Conservation (phyloP, 768 basidiomycete genomes). For the Termitomyces sp. region DNA sequence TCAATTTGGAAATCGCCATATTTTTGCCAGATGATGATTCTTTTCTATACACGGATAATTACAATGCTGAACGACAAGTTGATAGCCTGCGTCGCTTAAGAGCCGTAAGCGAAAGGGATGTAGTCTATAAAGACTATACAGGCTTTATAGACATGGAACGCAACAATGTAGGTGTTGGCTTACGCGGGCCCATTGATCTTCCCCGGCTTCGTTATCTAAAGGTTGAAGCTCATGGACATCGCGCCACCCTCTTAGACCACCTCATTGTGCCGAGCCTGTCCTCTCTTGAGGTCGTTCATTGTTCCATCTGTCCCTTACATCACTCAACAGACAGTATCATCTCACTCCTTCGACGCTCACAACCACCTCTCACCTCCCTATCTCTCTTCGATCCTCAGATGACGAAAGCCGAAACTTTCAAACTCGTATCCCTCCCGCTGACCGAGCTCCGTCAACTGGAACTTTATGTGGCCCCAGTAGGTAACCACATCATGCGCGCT, state of each 20-base stretch:
- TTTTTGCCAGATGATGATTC: neutral
- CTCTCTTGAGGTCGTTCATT: neutral
- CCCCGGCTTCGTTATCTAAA: constrained; percentile 6
- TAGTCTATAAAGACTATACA: neutral
- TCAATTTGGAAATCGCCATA: constrained; percentile 4
- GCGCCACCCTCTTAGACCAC: neutral
- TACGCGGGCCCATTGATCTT: neutral
- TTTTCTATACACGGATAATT: too few species aligned
- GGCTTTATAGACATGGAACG: neutral
- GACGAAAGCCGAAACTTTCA: neutral
- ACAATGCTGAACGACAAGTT: neutral
- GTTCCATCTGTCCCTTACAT: neutral
- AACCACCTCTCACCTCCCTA: neutral
- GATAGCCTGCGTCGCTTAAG: neutral
- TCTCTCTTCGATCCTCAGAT: constrained; percentile 4
- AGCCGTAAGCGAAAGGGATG: neutral
- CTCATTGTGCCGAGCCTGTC: neutral
- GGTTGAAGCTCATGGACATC: constrained; percentile 3
- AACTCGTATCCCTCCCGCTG: neutral
- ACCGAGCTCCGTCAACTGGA: neutral
- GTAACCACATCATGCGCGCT: neutral
- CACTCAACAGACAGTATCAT: neutral
- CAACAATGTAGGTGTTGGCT: neutral
- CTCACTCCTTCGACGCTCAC: constrained; percentile 5
- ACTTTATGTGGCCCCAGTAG: neutral